Conservation (phyloP, 2,329 filamentous ascomycete genomes). For the Lasiodiplodia sp. region DNA sequence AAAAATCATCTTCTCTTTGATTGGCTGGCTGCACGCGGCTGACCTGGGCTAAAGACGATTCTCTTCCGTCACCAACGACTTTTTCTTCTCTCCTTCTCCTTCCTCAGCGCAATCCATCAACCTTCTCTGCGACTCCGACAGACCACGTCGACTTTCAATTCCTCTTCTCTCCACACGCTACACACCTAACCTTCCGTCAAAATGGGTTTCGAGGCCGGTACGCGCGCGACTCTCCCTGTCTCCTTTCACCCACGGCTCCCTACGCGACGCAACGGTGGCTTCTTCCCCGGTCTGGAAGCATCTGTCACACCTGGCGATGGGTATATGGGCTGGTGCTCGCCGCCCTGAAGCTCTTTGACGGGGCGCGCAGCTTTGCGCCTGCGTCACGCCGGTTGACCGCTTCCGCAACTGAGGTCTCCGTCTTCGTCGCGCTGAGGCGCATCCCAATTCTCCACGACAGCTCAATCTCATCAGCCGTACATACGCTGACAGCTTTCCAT, state of each 20-base stretch:
- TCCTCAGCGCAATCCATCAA: conserved; percentile 28
- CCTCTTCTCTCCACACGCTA: conserved; percentile 30
- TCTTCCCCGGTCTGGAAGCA: not conserved
- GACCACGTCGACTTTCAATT: conserved; percentile 19
- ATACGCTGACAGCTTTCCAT: conserved; percentile 32
- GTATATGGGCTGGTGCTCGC: not conserved
- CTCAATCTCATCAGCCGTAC: not conserved
- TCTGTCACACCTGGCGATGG: conserved; percentile 1
- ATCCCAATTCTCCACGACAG: not conserved
- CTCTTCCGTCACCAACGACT: conserved; percentile 31
- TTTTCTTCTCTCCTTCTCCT: conserved; percentile 36
- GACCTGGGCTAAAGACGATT: conserved; percentile 25
- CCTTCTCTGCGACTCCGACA: not conserved
- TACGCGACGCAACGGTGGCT: conserved; percentile 18
- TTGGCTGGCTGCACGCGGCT: conserved; percentile 21
- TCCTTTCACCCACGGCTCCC: conserved; percentile 31
- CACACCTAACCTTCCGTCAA: conserved; percentile 33
- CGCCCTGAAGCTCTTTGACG: not conserved
- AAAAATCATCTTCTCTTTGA: conserved; percentile 19
- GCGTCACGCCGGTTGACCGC: conserved; percentile 11
- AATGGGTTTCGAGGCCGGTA: conserved; percentile 52
- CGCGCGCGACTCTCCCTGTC: conserved; percentile 34
- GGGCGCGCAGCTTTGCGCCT: conserved; percentile 19
- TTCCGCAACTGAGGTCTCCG: conserved; percentile 2
- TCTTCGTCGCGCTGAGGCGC: not conserved